Evolutionary conservation across 345 rosid genomes (phyloP), one percentile per base, ranked within the genome.

Genomic region (Salix caprea): DNA sequence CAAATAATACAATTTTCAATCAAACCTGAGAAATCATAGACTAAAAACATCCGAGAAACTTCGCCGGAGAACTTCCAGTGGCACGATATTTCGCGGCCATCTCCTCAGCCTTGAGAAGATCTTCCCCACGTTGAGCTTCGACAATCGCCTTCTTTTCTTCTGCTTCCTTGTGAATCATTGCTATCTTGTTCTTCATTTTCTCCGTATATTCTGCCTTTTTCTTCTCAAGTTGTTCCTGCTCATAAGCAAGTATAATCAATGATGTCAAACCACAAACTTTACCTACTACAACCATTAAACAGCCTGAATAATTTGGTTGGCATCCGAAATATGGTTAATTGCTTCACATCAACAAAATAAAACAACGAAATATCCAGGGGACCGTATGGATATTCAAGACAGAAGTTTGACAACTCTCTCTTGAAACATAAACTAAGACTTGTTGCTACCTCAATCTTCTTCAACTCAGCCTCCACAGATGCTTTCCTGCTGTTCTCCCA

Each of bases 81-180:
- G 93, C 95, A 0, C 95, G 91, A 76, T 89, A 94, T 76, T 93
- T 96, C 1, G 95, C 95, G 39, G 95, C 97, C 10, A 60, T 24
- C 80, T 96, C 97, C 79, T 96, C 99, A 3, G 97, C 94, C 74
- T 88, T 96, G 75, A 96, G 96, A 70, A 90, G n/a, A 23, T 93
- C 94, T 83, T 96, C 97, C 18, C 94, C 94, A 0, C 85, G 88
- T 76, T 86, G 90, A 7, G 99, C 97, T 88, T 88, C 97, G 54
- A 87, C 77, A 24, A 84, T 76, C 1, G 99, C 98, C 80, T 85
- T 91, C 82, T 89, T 90, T 61, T 96, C 98, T 80, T 96, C 97
- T 5, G 97, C 97, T 79, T 52, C 86, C 80, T 87, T 96, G 86
- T 93, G 98, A 69, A 92, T 85, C 54, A 77, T 30, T 14, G 97